Evolutionary conservation across 495 filamentous ascomycete genomes (phyloP).

Genomic region (Penicillium samsonianum): DNA sequence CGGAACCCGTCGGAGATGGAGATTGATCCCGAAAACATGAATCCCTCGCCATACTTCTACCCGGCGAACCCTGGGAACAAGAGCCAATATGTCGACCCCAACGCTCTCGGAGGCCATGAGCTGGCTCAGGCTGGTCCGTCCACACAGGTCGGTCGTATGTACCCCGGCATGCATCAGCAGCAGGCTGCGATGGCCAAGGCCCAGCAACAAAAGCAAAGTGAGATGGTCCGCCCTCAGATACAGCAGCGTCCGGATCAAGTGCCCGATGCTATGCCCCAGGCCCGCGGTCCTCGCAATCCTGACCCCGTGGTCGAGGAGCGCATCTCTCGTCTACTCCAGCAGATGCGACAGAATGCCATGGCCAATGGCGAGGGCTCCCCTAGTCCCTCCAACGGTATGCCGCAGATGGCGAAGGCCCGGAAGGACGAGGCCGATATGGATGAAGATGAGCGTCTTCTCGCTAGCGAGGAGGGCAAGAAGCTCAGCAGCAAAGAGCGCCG

Average conservation of each 20-base stretch:
- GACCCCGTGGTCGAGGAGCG: slow-evolving; percentile 80
- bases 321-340: slow-evolving; percentile 79
- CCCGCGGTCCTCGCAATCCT: slow-evolving; percentile 50
- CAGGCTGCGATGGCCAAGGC: slow-evolving; percentile 80
- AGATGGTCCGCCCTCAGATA: slow-evolving; percentile 59
- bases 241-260: slow-evolving; percentile 42
- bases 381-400: slow-evolving; percentile 42
- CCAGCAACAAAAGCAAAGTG: slow-evolving; percentile 66
- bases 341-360: slow-evolving; percentile 71
- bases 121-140: slow-evolving; percentile 46
- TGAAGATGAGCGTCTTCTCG: slow-evolving; percentile 89
- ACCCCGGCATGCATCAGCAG: slow-evolving; percentile 90
- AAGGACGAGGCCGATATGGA: slow-evolving; percentile 99
- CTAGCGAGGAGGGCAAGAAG: slow-evolving; percentile 97
- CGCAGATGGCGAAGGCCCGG: slow-evolving; percentile 60
- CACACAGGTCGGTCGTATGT: slow-evolving; percentile 67
- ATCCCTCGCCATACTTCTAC: slow-evolving; percentile 55
- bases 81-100: slow-evolving; percentile 68
- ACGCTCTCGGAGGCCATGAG: slow-evolving; percentile 62
- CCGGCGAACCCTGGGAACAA: slow-evolving; percentile 38
- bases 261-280: slow-evolving; percentile 31
- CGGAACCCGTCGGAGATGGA: slow-evolving; percentile 56
- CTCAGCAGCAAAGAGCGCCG: slow-evolving; percentile 90
- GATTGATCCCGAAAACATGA: slow-evolving; percentile 60
- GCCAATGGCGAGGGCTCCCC: slow-evolving; percentile 52